These are phyloP conservation scores for Mortierella hygrophila DNA, from an alignment of 192 early-diverging fungal species.

Conservation along the genomic window DNA sequence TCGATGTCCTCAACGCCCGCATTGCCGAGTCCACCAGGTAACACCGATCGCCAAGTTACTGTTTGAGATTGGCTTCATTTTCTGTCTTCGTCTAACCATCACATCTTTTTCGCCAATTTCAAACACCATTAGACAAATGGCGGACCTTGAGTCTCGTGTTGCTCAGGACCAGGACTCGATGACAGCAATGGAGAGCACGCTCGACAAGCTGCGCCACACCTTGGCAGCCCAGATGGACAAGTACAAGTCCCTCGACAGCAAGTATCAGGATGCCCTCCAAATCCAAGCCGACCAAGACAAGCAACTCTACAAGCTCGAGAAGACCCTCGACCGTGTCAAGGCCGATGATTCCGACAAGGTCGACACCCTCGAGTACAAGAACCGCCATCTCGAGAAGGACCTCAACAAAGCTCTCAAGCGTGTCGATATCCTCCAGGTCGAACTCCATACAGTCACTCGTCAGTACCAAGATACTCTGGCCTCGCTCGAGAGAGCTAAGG, in stretches of 20 bases:
- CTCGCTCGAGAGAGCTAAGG: background rate
- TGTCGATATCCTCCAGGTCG: constrained; percentile 16
- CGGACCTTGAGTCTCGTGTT: constrained; percentile 8
- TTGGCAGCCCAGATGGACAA: constrained; percentile 22
- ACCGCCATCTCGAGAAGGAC: constrained; percentile 21
- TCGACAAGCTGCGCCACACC: constrained; percentile 10
- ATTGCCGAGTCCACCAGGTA: constrained; percentile 26
- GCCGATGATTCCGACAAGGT: constrained; percentile 12
- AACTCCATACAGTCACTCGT: constrained; percentile 20
- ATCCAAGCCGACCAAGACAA: constrained; percentile 24
- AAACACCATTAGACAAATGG: constrained; percentile 10
- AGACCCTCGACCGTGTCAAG: constrained; percentile 1
- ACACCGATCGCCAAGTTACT: background rate
- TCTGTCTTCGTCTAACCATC: background rate
- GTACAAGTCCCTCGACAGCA: constrained; percentile 30
- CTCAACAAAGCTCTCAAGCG: constrained; percentile 6
- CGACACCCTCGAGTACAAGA: background rate
- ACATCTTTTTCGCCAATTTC: background rate
- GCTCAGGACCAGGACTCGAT: constrained; percentile 13
- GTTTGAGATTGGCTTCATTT: background rate
- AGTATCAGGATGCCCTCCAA: constrained; percentile 3
- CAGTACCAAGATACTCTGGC: constrained; percentile 14
- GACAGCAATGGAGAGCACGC: background rate
- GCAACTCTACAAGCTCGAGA: constrained; percentile 22
- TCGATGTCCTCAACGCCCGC: constrained; percentile 17